Evolutionary conservation across 2,329 filamentous ascomycete species (phyloP), one percentile per base, ranked within the genome.

Genomic region (Phymatotrichopsis omnivora): DNA sequence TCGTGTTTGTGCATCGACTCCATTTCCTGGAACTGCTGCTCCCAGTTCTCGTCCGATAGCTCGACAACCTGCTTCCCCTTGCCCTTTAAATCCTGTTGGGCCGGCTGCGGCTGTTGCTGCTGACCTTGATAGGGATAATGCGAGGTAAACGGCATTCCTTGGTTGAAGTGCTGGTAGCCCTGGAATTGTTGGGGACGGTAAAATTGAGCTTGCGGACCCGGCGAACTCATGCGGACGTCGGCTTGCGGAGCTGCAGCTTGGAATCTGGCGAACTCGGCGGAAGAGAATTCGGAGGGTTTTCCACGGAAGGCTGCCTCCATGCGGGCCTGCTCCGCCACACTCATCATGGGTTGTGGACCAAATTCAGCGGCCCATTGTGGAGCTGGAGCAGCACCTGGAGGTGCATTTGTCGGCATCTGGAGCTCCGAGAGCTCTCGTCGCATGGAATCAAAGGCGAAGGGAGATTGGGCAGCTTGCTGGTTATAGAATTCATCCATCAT

Each of bases 21-120:
- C 62, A 95, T 79, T 64, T 91, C 78, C 46, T 85, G 83, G 64
- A 98, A 98, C 64, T 96, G 86, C 58, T 86, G 85, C 65, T 96
- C 89, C 91, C 91, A 96, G 61, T 93, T 82, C 60, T 81, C 71
- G 58, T 98, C 89, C 62, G 95, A 85, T 19, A 96, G 74, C 67
- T 96, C 91, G 10, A 96, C 80, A 67, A 96, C 76, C 65, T 93
- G 93, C 63, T 96, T 96, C 48, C 82, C 84, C 64, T 86, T 82
- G 38, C 66, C 69, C 54, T 75, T 55, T 11, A 43, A 36, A 29
- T 60, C 71, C 31, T 62, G 57, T 28, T 64, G 59, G 51, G 63
- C 51, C 54, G 62, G 58, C 58, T 67, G 58, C 57, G 61, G 65
- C 59, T 65, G 61, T 40, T 66, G 64, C 47, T 68, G 66, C 58